Percentiles rank a stretch among this genome's conserved stretches.
phyloP scores from a whole-genome alignment of 2,329 filamentous ascomycete species.

The Penicillium nordicum region DNA sequence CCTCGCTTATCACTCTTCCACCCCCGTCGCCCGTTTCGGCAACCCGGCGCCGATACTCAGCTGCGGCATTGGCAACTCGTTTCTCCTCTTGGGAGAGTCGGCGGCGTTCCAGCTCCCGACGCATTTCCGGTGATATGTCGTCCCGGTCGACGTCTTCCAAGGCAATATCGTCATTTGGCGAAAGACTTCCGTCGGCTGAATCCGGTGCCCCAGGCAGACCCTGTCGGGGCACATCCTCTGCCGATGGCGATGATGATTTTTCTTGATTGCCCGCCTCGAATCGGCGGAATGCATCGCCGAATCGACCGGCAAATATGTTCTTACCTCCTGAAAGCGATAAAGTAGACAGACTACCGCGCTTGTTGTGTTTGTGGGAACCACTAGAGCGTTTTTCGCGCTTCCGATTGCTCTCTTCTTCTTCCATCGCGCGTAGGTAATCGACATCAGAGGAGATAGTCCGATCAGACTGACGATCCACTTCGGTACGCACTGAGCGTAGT shows the following conservation, averaged over 20 bases:
- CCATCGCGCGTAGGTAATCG: constrained; percentile 75
- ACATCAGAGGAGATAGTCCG: constrained; percentile 70
- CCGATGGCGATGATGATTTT: constrained; percentile 38
- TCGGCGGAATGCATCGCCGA: constrained; percentile 88
- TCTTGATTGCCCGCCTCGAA: constrained; percentile 64
- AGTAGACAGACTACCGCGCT: constrained; percentile 68
- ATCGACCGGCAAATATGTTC: constrained; percentile 78
- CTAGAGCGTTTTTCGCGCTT: constrained; percentile 55
- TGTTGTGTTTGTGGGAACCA: constrained; percentile 61
- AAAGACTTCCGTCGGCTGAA: constrained; percentile 54
- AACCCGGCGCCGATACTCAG: constrained; percentile 77
- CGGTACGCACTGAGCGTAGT: constrained; percentile 34
- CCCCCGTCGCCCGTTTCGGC: constrained; percentile 55
- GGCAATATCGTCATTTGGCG: constrained; percentile 39
- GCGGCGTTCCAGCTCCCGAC: constrained; percentile 80
- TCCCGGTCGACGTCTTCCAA: constrained; percentile 64
- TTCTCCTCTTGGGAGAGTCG: constrained; percentile 83
- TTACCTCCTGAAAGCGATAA: constrained; percentile 71
- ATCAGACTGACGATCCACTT: constrained; percentile 34
- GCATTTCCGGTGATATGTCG: constrained; percentile 78
- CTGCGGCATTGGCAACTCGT: constrained; percentile 81
- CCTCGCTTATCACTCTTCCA: constrained; percentile 46
- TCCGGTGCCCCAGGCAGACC: constrained; percentile 71
- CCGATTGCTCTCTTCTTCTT: constrained; percentile 59
- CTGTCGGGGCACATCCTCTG: constrained; percentile 43